phyloP scores from a whole-genome alignment of 2,329 filamentous ascomycete species.

The Scopulariopsis brevicaulis region DNA sequence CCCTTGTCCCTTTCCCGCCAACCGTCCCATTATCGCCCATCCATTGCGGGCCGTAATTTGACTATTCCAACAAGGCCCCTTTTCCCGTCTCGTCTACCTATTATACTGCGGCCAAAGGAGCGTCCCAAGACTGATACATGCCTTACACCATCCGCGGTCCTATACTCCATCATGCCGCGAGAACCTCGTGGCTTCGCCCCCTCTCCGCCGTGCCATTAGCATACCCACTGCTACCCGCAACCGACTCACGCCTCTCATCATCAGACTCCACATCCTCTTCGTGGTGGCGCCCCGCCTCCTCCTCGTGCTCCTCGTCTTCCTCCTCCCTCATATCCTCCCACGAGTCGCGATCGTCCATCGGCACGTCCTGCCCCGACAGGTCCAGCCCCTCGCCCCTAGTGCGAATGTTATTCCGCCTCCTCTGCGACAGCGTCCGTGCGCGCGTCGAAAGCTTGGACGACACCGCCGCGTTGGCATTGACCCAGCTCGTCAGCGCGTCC shows the following conservation, averaged over 20 bases:
- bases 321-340: constrained; percentile 66
- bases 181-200: constrained; percentile 40
- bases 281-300: constrained; percentile 12
- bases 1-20: neutral
- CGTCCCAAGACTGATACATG: neutral
- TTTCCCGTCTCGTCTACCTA: neutral
- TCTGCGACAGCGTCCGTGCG: constrained; percentile 76
- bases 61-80: neutral
- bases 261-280: constrained; percentile 33
- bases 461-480: constrained; percentile 79
- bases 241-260: constrained; percentile 34
- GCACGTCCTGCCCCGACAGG: constrained; percentile 70
- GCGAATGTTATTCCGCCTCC: constrained; percentile 62
- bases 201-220: constrained; percentile 41
- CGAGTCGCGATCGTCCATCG: constrained; percentile 61
- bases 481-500: constrained; percentile 95
- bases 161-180: constrained; percentile 29
- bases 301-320: constrained; percentile 52
- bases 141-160: neutral
- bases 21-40: neutral
- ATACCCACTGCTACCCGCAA: constrained; percentile 36
- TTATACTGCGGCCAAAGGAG: neutral
- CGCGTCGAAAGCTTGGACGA: constrained; percentile 78
- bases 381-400: constrained; percentile 66
- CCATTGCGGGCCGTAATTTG: neutral